Conservation (phyloP, 2,329 filamentous ascomycete species). For the Eurotiales sp. region DNA sequence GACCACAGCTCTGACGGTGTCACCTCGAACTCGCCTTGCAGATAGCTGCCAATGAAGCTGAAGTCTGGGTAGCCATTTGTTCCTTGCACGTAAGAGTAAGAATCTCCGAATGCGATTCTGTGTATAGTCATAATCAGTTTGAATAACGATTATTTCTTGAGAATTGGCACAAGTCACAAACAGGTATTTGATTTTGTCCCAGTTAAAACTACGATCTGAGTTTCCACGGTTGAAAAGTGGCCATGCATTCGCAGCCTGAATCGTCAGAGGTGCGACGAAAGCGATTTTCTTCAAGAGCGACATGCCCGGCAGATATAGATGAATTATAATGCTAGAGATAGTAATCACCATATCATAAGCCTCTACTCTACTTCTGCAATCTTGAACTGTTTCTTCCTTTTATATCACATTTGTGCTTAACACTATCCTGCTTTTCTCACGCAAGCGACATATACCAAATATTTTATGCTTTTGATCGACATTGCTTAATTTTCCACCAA, state of each 20-base stretch:
- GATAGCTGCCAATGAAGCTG: constrained; percentile 53
- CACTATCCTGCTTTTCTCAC: no score
- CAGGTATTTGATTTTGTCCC: not conserved
- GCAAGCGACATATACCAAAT: no score
- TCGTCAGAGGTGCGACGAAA: not conserved
- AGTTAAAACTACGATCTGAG: not conserved
- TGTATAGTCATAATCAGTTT: not conserved
- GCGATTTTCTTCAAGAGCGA: not conserved
- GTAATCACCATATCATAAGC: no score
- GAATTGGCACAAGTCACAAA: not conserved
- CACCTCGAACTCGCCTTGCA: constrained; percentile 42
- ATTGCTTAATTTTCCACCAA: no score
- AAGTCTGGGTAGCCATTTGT: constrained; percentile 49
- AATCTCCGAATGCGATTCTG: constrained; percentile 31
- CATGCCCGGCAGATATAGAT: no score
- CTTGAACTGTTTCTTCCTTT: no score
- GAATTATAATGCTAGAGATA: no score
- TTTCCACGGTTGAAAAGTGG: not conserved
- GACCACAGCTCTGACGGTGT: constrained; percentile 42
- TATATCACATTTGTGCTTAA: no score
- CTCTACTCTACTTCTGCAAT: no score
- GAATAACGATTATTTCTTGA: no score
- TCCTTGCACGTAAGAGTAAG: constrained; percentile 50
- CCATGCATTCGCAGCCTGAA: not conserved
- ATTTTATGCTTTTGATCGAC: no score